Evolutionary conservation across 176 grass and related monocot species (phyloP), one percentile per base, ranked within the genome.

Genomic region (Triticum monococcum): DNA sequence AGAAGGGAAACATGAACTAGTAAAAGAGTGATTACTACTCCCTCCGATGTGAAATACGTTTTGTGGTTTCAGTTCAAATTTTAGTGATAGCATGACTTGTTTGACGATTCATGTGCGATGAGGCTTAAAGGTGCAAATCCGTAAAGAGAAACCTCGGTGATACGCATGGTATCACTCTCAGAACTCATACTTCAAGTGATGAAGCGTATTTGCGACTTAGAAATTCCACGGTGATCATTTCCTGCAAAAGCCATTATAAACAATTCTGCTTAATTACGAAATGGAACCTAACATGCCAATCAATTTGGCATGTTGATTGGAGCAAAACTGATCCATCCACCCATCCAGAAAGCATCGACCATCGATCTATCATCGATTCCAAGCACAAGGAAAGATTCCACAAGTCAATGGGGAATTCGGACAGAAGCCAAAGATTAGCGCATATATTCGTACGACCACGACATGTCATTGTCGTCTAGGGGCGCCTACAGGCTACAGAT

Each of bases 391-490:
- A 73, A 80, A 81, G 70, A 89, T 85, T 89, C 77, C 33, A 22
- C 4, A 32, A 28, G 64, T 79, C 86, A 83, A 71, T 70, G 43
- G 12, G 30, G 23, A 60, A 54, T 59, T 23, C 14, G 17, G 68
- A 23, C 50, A 70, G 1, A 65, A 28, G 18, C 30, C 68, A 80
- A 80, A 38, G 45, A 80, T 85, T 2, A 23, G 45, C 70, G 71
- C 33, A 22, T 66, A 68, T 26, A 64, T 56, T 68, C 23, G 81
- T 65, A 84, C 30, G 75, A 28, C 30, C 75, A 54, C 84, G 81
- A 84, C 66, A 73, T 80, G 82, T 66, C 67, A 48, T 79, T 73
- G 87, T 89, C 66, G n/a, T 50, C 54, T 46, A 35, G 87, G 50
- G 26, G 12, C 10, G 0, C 0, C 18, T 12, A 10, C 24, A 54